Base-by-base conservation (phyloP, 2,329 filamentous ascomycete species). In the Sporothrix brasiliensis region DNA sequence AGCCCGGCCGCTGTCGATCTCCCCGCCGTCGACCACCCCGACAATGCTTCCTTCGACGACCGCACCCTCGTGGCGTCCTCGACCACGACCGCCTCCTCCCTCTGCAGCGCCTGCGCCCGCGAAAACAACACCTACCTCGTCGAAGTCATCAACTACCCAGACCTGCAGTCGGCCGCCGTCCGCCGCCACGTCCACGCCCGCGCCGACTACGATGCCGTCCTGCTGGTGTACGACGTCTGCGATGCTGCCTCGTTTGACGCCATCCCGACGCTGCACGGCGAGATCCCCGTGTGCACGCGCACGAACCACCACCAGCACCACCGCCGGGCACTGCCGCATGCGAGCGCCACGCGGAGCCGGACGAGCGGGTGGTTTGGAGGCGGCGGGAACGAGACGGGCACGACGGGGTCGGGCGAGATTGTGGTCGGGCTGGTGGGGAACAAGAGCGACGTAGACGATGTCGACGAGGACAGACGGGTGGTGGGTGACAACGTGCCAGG, bases 391-490 rank as follows among this genome's bases (percentile, higher is more conserved):
- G 50, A 66, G 53, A 63, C 41, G 16, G 70, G 69, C 21, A 49
- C 27, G 14, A 67, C 68, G 34, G 60, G 68, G 10, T 56, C 58
- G 5, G 68, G 72, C 2, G 73, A 69, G 56, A 70, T 72, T 16
- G 88, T 91, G 60, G 90, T 91, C 73, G 88, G 88, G 39, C 83
- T 92, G 65, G 88, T 91, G 24, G 89, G 89, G 71, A 91, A 91
- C 81, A 90, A 90, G 80, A 81, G 86, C 4, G 61, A 65, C 71
- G 89, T 91, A 79, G 80, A 91, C 73, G 74, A 74, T 24, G 54
- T 10, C 0, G 47, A 67, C 1, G 30, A 53, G 19, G 27, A 14
- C 10, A 34, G 6, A 34, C 34, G 7, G 7, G 34, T 34, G 34
- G 34, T 34, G 34, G 34, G 5, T 2, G 58, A 10, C 27, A 39